Base-by-base conservation (phyloP, 768 basidiomycete species). In the Grammothele lineata region DNA sequence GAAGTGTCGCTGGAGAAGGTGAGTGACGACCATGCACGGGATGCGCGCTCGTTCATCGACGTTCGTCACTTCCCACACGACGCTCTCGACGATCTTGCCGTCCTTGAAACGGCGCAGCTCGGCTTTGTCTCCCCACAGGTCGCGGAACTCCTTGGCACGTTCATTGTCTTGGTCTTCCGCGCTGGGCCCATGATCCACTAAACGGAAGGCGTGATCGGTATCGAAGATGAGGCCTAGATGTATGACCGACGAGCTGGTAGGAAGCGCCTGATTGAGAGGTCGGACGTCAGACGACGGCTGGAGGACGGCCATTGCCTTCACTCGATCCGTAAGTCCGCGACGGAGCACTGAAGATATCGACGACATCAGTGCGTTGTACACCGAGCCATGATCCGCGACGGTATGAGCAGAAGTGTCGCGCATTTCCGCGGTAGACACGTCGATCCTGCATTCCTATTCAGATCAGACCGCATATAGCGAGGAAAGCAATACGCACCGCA, bases 31-130 rank as follows among this genome's bases (percentile, higher is more conserved):
- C 67, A 78, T 73, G 12, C 72, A 68, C 0, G 92, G 92, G 23
- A 98, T 81, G 51, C 83, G 77, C 0, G 81, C 73, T 22, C 90
- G 83, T 50, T 92, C 90, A 42, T 95, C 92, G 0, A 77, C 74
- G 3, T 80, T 85, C 50, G 79, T 76, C 7, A 91, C 80, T 17
- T 96, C 87, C 96, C 96, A 99, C 3, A 98, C 93, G n/a, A 97
- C 92, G 55, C 87, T 91, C 65, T 97, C 92, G 5, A 78, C 61
- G 51, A 98, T 97, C 15, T 85, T 77, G 1, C 95, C 95, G 57
- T 99, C 94, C 65, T 97, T 94, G 74, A 99, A 99, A 32, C 94
- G 79, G 5, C 96, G 78, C 15, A 97, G 71, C 60, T 98, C 95
- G 0, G 93, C 84, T 64, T 92, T 95, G 32, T 78, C 70, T 0